Conservation (phyloP, 2,329 filamentous ascomycete genomes). For the Simplicillium aogashimaense region DNA sequence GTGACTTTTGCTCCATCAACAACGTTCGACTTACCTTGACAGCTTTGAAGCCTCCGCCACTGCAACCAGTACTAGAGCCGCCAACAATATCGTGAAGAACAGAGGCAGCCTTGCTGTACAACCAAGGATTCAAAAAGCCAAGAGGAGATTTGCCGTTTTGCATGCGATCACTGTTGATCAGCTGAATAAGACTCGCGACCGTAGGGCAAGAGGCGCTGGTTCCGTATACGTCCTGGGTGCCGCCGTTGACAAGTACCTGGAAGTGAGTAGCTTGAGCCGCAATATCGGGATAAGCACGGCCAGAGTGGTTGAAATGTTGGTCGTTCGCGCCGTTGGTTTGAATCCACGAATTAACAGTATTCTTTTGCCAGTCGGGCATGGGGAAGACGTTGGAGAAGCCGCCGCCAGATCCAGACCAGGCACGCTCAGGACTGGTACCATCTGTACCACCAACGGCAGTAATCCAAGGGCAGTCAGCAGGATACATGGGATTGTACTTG, state of each 20-base stretch:
- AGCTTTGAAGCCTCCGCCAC: background rate
- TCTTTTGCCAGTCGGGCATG: slow-evolving; percentile 33
- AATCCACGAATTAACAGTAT: slow-evolving; percentile 15
- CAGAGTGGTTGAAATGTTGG: background rate
- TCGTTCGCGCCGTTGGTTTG: slow-evolving; percentile 9
- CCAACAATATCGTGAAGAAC: background rate
- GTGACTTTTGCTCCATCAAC: too few species aligned
- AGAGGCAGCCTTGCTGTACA: background rate
- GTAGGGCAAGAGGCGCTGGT: background rate
- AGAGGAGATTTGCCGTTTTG: background rate
- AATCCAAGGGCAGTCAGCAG: background rate
- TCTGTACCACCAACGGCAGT: slow-evolving; percentile 18
- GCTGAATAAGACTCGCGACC: background rate
- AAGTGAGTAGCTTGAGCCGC: background rate
- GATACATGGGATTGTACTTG: slow-evolving; percentile 16
- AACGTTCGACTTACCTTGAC: too few species aligned
- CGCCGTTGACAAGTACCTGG: slow-evolving; percentile 2
- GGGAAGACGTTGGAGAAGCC: slow-evolving; percentile 37
- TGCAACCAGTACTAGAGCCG: background rate
- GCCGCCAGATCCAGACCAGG: slow-evolving; percentile 31
- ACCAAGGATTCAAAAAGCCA: background rate
- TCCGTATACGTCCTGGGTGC: background rate
- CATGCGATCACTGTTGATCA: background rate
- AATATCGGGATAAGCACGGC: background rate
- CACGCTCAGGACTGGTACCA: slow-evolving; percentile 32